A percentile compares a stretch with the other conserved stretches of the same genome.
phyloP scores from a whole-genome alignment of 257 asterid genomes.

The Hygrophila difformis region DNA sequence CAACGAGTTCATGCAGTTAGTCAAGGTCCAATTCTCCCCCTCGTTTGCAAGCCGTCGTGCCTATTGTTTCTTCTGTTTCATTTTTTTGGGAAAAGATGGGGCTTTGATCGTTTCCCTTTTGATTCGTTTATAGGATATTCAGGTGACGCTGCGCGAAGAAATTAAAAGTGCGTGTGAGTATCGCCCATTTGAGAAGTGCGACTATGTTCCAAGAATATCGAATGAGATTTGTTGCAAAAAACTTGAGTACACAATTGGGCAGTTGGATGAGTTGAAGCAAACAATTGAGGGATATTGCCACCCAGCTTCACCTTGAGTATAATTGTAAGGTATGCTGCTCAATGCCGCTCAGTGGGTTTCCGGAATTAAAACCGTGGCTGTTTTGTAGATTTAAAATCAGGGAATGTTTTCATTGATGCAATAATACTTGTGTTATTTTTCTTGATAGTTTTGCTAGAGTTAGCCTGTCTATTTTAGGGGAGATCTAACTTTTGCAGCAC shows the following conservation, averaged over 20 bases:
- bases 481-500: neutral
- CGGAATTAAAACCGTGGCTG: too few species aligned
- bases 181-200: constrained; percentile 96
- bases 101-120: neutral
- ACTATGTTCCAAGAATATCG: constrained; percentile 57
- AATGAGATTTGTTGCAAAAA: constrained; percentile 93
- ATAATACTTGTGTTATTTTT: too few species aligned
- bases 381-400: too few species aligned
- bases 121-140: constrained; percentile 53
- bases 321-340: neutral
- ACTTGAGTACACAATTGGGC: constrained; percentile 54
- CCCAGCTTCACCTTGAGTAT: neutral
- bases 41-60: neutral
- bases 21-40: constrained; percentile 44
- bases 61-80: neutral
- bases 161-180: constrained; percentile 82
- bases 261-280: constrained; percentile 61
- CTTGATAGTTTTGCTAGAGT: too few species aligned
- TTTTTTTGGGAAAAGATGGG: neutral
- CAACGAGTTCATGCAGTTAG: constrained; percentile 75
- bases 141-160: constrained; percentile 81
- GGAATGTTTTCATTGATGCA: too few species aligned
- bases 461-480: neutral
- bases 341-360: too few species aligned
- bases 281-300: constrained; percentile 32